These are phyloP conservation scores for Fusarium subtropicale DNA, from an alignment of 2,329 filamentous ascomycete species.

Conservation along the genomic window DNA sequence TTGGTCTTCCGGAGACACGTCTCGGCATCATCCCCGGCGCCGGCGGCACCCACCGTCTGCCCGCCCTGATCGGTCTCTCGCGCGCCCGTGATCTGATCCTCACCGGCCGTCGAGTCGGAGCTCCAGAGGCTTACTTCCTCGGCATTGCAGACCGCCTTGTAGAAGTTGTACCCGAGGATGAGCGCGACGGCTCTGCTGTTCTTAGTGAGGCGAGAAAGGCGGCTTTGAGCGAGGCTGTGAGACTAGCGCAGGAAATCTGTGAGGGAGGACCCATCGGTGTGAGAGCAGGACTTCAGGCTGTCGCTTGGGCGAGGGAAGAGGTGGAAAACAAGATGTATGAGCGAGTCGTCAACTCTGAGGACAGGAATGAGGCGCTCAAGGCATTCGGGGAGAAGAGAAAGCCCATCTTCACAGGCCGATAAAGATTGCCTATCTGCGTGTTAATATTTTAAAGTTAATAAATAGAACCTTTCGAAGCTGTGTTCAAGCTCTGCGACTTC, in stretches of 20 bases:
- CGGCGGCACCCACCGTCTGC: conserved; percentile 90
- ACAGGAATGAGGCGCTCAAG: conserved; percentile 86
- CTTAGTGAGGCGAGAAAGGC: conserved; percentile 71
- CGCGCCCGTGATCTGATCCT: conserved; percentile 91
- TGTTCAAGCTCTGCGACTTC: too few species aligned
- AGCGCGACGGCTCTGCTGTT: conserved; percentile 56
- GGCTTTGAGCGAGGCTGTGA: conserved; percentile 80
- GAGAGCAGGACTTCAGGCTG: conserved; percentile 81
- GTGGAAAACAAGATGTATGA: conserved; percentile 91
- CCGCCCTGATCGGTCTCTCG: conserved; percentile 79
- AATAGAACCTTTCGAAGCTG: too few species aligned
- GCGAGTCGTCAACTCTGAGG: conserved; percentile 83
- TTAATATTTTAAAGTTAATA: background rate
- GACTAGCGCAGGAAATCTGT: conserved; percentile 85
- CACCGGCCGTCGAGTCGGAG: conserved; percentile 86
- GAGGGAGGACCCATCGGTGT: conserved; percentile 89
- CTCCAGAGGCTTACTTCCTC: conserved; percentile 88
- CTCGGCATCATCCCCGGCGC: conserved; percentile 95
- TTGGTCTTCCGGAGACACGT: conserved; percentile 91
- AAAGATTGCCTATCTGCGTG: conserved; percentile 15
- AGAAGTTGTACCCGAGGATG: conserved; percentile 74
- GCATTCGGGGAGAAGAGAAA: conserved; percentile 80
- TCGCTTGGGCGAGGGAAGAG: conserved; percentile 76
- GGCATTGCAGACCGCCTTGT: conserved; percentile 92
- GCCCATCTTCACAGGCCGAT: conserved; percentile 68